A percentile compares a stretch with the other conserved stretches of the same genome.
These are phyloP conservation scores for Thielaviopsis populi DNA, from an alignment of 2,329 filamentous ascomycete species.

Conservation along the genomic window DNA sequence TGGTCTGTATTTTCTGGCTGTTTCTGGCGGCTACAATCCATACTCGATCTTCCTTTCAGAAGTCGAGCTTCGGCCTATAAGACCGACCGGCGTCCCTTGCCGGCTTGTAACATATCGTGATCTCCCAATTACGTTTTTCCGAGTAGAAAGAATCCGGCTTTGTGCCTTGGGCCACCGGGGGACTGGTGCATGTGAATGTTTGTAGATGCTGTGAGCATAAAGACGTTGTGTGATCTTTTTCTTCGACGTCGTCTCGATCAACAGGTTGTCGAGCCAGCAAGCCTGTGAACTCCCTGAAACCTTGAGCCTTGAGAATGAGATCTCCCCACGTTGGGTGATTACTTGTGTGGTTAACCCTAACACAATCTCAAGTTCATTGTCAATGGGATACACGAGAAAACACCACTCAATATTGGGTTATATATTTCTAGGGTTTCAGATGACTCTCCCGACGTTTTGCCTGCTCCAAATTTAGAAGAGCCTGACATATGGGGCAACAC, in stretches of 20 bases:
- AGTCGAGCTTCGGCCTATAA: constrained; percentile 55
- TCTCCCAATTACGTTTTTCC: constrained; percentile 14
- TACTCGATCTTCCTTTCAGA: constrained; percentile 35
- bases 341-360: no score
- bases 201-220: neutral
- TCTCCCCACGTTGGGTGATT: no score
- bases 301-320: no score
- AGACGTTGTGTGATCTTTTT: neutral
- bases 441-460: no score
- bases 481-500: constrained; percentile 7
- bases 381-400: no score
- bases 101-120: constrained; percentile 36
- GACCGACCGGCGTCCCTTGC: constrained; percentile 53
- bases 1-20: constrained; percentile 25
- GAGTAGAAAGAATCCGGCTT: neutral
- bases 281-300: no score
- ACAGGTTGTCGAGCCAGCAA: neutral
- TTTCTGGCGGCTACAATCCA: constrained; percentile 33
- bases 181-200: neutral
- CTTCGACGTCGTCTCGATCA: neutral
- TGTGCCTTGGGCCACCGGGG: neutral
- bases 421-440: no score
- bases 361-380: no score
- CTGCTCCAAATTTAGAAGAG: neutral
- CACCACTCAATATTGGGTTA: no score